Conservation (phyloP, 2,329 filamentous ascomycete genomes). For the Colletotrichum chrysophilum region DNA sequence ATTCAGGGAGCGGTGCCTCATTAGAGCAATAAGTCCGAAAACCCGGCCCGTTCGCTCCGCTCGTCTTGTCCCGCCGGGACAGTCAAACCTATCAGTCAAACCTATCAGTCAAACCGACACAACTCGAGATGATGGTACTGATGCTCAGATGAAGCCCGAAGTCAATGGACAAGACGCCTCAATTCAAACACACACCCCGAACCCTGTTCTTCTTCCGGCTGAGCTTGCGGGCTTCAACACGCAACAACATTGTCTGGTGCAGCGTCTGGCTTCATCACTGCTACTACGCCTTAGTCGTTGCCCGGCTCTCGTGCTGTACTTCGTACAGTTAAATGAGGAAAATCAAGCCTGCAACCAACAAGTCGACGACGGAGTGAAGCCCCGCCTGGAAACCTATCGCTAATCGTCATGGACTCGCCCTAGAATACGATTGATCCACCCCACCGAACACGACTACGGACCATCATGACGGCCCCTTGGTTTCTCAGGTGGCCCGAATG, state of each 20-base stretch:
- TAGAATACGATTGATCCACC: not conserved
- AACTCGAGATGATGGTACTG: not conserved
- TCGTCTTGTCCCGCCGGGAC: not conserved
- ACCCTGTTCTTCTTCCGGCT: not conserved
- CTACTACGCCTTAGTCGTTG: not conserved
- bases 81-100: not conserved
- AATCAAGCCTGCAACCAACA: not conserved
- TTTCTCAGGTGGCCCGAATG: constrained; percentile 3
- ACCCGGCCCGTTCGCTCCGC: not conserved
- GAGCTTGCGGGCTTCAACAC: not conserved
- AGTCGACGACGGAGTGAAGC: not conserved
- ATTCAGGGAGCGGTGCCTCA: not conserved
- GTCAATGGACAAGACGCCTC: not conserved
- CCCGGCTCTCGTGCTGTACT: not conserved
- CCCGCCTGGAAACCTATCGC: not conserved
- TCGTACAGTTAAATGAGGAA: not conserved
- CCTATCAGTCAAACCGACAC: not conserved
- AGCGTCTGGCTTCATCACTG: not conserved
- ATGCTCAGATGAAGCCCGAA: not conserved
- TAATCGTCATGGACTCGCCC: not conserved
- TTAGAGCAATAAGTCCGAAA: not conserved
- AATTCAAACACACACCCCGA: not conserved
- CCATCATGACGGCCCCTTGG: not conserved
- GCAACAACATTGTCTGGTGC: not conserved
- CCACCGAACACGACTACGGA: constrained; percentile 3